A percentile compares a stretch with the other conserved stretches of the same genome.
Evolutionary conservation across 73 alveolate genomes (phyloP).

Genomic region (Uronychia setigera): DNA sequence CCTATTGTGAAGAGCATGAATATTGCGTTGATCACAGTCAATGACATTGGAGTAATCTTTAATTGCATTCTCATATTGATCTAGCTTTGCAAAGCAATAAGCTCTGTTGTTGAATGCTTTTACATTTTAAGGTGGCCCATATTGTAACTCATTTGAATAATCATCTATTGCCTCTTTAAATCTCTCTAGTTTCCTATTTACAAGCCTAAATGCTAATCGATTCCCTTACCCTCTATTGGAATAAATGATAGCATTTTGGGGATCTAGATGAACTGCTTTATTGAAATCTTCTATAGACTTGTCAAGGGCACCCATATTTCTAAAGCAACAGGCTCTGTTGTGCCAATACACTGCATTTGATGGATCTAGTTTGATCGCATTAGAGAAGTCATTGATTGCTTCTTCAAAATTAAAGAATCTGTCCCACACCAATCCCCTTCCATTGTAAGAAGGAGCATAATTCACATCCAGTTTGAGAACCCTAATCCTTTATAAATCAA

Average conservation of each 20-base stretch:
- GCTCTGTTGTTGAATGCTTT: constrained; percentile 96
- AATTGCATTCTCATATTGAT: constrained; percentile 90
- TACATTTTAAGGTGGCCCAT: constrained; percentile 65
- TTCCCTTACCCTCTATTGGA: constrained; percentile 85
- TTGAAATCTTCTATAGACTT: constrained; percentile 92
- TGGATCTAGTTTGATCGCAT: constrained; percentile 90
- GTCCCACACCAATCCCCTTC: constrained; percentile 97
- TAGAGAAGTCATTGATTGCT: constrained; percentile 93
- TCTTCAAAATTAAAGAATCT: constrained; percentile 91
- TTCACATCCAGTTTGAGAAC: constrained; percentile 87
- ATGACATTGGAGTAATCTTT: constrained; percentile 88
- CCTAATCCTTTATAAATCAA: not conserved
- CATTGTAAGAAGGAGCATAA: constrained; percentile 96
- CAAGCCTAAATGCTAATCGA: constrained; percentile 31
- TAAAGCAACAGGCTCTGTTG: constrained; percentile 96
- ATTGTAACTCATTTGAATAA: constrained; percentile 85
- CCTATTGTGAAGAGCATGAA: constrained; percentile 97
- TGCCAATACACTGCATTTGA: constrained; percentile 97
- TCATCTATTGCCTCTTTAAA: constrained; percentile 91
- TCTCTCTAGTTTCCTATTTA: constrained; percentile 95
- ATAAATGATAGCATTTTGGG: constrained; percentile 89
- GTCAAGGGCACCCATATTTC: constrained; percentile 91
- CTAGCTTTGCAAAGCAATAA: constrained; percentile 94
- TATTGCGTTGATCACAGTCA: constrained; percentile 75
- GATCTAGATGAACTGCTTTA: constrained; percentile 91